These are phyloP conservation scores for Albugo laibachii DNA, from an alignment of 352 stramenopile genomes.

Conservation along the genomic window DNA sequence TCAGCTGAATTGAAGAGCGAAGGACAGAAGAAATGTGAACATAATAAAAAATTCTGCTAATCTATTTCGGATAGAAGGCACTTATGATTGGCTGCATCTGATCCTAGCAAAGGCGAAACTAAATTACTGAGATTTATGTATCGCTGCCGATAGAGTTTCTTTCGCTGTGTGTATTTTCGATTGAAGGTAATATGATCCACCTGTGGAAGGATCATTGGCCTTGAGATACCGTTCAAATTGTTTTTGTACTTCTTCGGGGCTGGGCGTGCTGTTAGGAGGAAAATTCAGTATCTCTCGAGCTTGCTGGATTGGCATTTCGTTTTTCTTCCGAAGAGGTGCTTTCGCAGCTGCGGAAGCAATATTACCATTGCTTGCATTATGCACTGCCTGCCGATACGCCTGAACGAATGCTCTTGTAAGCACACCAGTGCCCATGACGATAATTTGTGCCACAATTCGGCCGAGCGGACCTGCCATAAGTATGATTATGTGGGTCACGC, in stretches of 20 bases:
- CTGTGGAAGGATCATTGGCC: slow-evolving; percentile 77
- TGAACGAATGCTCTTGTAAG: slow-evolving; percentile 76
- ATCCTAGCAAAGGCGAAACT: too few relatives aligned
- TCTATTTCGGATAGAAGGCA: too few relatives aligned
- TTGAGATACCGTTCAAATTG: slow-evolving; percentile 79
- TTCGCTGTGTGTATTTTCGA: slow-evolving; percentile 85
- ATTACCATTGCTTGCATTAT: slow-evolving; percentile 70
- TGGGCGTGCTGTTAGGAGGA: slow-evolving; percentile 21
- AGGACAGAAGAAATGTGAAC: too few relatives aligned
- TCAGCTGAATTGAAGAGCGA: too few relatives aligned
- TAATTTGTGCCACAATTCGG: slow-evolving; percentile 64
- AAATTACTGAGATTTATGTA: too few relatives aligned
- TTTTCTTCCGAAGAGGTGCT: slow-evolving; percentile 39
- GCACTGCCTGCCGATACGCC: slow-evolving; percentile 73
- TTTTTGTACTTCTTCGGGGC: slow-evolving; percentile 47
- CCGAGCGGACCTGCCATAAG: slow-evolving; percentile 63
- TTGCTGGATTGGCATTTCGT: slow-evolving; percentile 49
- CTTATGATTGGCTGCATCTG: too few relatives aligned
- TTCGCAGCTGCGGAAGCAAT: slow-evolving; percentile 40
- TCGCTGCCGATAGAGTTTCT: slow-evolving; percentile 19
- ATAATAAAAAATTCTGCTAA: too few relatives aligned
- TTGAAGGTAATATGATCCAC: slow-evolving; percentile 84
- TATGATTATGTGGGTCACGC: not conserved
- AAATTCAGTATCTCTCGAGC: slow-evolving; percentile 76
- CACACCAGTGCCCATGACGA: slow-evolving; percentile 65